Base-by-base conservation (phyloP, 192 early-diverging fungal genomes). In the Rhizoclosmatium sp. region DNA sequence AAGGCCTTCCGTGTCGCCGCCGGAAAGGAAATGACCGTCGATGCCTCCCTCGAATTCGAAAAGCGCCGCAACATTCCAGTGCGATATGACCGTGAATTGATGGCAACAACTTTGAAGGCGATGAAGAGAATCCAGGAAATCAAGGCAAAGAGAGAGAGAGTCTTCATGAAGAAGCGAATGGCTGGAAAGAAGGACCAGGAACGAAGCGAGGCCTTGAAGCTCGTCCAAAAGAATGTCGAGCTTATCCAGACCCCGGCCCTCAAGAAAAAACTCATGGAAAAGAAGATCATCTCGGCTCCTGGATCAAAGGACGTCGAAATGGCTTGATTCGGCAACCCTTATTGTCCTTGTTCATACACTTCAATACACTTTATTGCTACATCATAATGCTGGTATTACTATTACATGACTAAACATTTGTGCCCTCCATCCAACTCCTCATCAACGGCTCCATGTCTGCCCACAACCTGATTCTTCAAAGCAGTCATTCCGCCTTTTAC, bases 21-120 rank as follows among this genome's bases (percentile, higher is more conserved):
- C 16, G 98, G 98, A 83, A 99, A 99, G 88, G 98, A 99, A 88
- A 99, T 99, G 98, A 91, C 93, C 3, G 97, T 99, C 76, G 95
- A 99, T 85, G 90, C 94, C 42, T 96, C 97, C 59, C 95, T 98
- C 78, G 97, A 99, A 80, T 97, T 99, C 86, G 98, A 98, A 87
- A 98, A 98, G 88, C 93, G 97, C 76, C 92, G 97, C 81, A 98
- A 99, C 85, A 91, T 99, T 44, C 98, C 98, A 45, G 94, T 99
- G 47, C 92, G 97, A 47, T 99, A 99, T 86, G 96, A 99, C 87
- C 90, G 98, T 62, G 93, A 99, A 75, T 87, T 98, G 54, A 97
- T 98, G 96, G 88, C 91, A 62, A 97, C 97, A 7, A 99, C 98
- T 1, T 85, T 99, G 85, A 98, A 96, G 90, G 97, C 98, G 46